Percentiles rank a stretch among this genome's conserved stretches.
These are phyloP conservation scores for Actinidia polygama DNA, from an alignment of 179 eudicot species.

Conservation along the genomic window DNA sequence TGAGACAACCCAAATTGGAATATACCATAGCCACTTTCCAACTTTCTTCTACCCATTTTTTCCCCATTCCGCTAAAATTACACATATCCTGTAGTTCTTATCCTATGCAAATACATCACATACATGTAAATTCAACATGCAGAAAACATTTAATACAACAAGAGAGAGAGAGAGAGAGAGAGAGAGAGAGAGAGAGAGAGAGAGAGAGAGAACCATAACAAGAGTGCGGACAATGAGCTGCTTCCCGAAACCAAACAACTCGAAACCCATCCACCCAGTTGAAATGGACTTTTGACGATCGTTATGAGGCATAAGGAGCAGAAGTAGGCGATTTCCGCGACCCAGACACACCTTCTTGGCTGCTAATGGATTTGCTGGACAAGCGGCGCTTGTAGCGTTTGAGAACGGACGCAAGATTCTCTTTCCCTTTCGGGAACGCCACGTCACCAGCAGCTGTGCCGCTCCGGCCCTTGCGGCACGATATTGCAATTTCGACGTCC, in stretches of 20 bases:
- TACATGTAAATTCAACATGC: too few relatives aligned
- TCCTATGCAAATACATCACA: too few relatives aligned
- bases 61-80: too few relatives aligned
- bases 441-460: conserved; percentile 99
- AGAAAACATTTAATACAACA: too few relatives aligned
- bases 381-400: conserved; percentile 92
- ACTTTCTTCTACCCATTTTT: too few relatives aligned
- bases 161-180: too few relatives aligned
- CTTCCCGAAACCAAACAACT: conserved; percentile 11
- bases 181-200: neutral
- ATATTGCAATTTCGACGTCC: conserved; percentile 83
- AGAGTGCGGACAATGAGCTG: neutral
- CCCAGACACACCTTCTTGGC: conserved; percentile 36
- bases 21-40: too few relatives aligned
- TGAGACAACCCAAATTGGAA: too few relatives aligned
- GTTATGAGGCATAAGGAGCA: conserved; percentile 26
- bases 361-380: conserved; percentile 57
- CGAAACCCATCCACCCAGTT: neutral
- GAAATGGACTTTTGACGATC: neutral
- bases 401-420: conserved; percentile 87
- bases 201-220: conserved; percentile 19
- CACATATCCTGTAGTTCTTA: too few relatives aligned
- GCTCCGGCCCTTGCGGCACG: conserved; percentile 80
- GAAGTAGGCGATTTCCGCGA: conserved; percentile 37
- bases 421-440: conserved; percentile 96